Percentiles rank a stretch among this genome's conserved stretches.
Conservation (phyloP, 768 basidiomycete genomes). For the Terana coerulea region DNA sequence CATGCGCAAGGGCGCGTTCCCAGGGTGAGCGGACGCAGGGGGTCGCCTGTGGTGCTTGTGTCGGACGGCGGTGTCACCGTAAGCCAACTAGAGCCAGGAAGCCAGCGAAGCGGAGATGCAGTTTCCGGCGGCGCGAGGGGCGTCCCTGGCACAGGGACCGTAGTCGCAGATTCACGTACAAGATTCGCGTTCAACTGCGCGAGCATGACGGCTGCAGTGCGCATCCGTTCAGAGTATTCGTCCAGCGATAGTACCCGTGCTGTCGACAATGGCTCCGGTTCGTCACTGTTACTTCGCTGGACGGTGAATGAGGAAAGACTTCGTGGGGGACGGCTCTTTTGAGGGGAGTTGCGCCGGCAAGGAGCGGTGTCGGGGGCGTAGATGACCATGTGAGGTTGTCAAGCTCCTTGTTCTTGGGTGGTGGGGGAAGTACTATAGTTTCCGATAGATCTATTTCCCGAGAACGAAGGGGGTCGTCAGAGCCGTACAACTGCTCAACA, state of each 20-base stretch:
- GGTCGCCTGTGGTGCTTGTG: neutral
- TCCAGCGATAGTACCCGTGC: constrained; percentile 68
- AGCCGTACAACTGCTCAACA: constrained; percentile 92
- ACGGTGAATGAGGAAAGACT: neutral
- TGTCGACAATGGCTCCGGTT: neutral
- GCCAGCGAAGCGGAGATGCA: constrained; percentile 25
- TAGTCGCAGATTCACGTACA: constrained; percentile 47
- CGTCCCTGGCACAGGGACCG: constrained; percentile 16
- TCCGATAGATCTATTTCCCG: constrained; percentile 76
- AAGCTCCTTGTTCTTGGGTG: constrained; percentile 85
- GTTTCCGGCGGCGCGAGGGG: constrained; percentile 8
- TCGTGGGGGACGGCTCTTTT: constrained; percentile 17
- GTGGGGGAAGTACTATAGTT: constrained; percentile 74
- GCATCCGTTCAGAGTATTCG: constrained; percentile 98
- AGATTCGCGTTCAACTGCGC: constrained; percentile 89
- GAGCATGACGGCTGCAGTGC: constrained; percentile 97
- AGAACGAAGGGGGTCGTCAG: constrained; percentile 67
- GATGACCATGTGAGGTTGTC: constrained; percentile 82
- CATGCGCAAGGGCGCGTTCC: constrained; percentile 42
- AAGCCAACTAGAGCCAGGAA: constrained; percentile 27
- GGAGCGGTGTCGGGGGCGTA: constrained; percentile 43
- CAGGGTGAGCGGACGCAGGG: neutral
- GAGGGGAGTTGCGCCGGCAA: constrained; percentile 27
- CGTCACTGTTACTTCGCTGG: neutral
- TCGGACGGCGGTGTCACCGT: constrained; percentile 10